Base-by-base conservation (phyloP, 2,329 filamentous ascomycete species). In the Trichoderma breve region DNA sequence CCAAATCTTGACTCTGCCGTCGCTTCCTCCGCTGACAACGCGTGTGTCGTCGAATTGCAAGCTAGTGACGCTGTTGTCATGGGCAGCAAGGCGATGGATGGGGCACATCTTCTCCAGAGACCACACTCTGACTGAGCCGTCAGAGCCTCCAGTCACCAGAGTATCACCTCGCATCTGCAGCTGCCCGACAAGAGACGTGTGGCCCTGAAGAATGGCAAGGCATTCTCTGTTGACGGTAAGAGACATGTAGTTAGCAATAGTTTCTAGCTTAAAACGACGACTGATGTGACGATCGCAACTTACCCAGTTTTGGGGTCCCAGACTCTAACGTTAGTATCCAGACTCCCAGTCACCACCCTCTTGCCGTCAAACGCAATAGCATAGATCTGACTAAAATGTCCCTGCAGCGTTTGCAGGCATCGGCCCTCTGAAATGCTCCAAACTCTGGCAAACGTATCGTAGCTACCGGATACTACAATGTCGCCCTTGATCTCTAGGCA, bases 1-100 rank as follows among this genome's bases (percentile, higher is more conserved):
- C 96, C 96, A 99, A 70, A 99, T 95, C 83, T 98, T 99, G 75
- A 99, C 96, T 68, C 96, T 89, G n/a, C 96, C 96, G 82, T 99
- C 96, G 77, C 93, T 97, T 64, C 96, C 97, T 76, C 96, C 96
- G 79, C 94, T 97, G 71, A 99, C 95, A 73, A 99, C 96, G 70
- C 96, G 89, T 28, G 92, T 95, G 79, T 98, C 95, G 78, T 99
- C 96, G 80, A 99, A 99, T 79, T 99, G 96, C 76, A 99, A 85
- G 81, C 94, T 98, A 1, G 96, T 99, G 68, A 99, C 96, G 80
- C 95, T 98, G 81, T 99, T 99, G 82, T 99, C 96, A 80, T 99
- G 96, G 4, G 96, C 96, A 53, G 96, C 96, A 66, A 99, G 87
- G 60, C 96, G 90, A 83, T 99, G 96, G 73, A 99, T 97, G 0